phyloP scores from a whole-genome alignment of 345 rosid genomes.

The Excoecaria agallocha region DNA sequence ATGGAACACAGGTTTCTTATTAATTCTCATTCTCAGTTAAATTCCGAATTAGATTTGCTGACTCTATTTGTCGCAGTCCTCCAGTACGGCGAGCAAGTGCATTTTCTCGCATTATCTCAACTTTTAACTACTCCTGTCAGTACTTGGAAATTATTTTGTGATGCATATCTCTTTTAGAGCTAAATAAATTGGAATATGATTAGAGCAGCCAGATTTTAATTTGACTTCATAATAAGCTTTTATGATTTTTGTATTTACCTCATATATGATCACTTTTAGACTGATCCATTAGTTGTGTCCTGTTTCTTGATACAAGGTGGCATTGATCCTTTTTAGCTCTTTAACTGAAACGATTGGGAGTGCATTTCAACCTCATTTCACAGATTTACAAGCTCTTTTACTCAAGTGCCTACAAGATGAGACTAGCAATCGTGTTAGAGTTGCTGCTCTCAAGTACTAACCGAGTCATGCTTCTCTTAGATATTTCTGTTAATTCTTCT shows the following conservation, averaged over 20 bases:
- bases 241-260: too few species aligned
- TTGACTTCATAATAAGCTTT: background rate
- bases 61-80: conserved; percentile 41
- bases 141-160: background rate
- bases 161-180: background rate
- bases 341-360: conserved; percentile 94
- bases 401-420: conserved; percentile 93
- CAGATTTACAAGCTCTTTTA: conserved; percentile 84
- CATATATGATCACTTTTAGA: background rate
- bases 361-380: conserved; percentile 78
- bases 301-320: conserved; percentile 57
- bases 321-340: conserved; percentile 95
- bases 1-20: conserved; percentile 69
- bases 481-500: conserved; percentile 12
- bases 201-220: background rate
- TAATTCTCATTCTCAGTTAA: background rate
- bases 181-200: background rate
- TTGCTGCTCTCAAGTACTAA: conserved; percentile 94
- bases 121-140: background rate
- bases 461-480: conserved; percentile 1
- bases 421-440: conserved; percentile 86
- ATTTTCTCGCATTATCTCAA: background rate
- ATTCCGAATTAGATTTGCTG: background rate
- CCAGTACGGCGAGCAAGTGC: conserved; percentile 98
- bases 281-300: conserved; percentile 13